These are phyloP conservation scores for Solanum commersonii DNA, from an alignment of 257 asterid genomes.

Conservation along the genomic window DNA sequence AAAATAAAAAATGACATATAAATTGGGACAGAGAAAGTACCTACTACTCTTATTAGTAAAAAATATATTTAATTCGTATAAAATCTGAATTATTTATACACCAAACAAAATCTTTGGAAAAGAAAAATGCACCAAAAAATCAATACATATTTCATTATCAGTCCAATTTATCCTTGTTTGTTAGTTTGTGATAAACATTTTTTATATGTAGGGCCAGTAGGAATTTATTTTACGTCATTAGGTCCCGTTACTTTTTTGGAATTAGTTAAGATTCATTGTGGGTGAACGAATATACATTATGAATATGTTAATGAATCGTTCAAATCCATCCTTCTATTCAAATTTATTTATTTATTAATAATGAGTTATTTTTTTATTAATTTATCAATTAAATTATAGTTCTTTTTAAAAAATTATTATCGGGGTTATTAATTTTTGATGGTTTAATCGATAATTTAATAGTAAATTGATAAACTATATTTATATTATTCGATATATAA, in stretches of 20 bases:
- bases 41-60: background rate
- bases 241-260: background rate
- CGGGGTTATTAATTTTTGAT: fast-evolving
- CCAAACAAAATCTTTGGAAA: background rate
- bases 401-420: no score
- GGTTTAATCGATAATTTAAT: fast-evolving
- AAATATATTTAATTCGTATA: background rate
- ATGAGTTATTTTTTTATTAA: no score
- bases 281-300: background rate
- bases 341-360: no score
- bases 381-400: no score
- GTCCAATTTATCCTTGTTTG: background rate
- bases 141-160: background rate
- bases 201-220: background rate
- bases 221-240: background rate
- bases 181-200: background rate
- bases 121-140: background rate
- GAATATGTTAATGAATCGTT: background rate
- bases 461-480: background rate
- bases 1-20: no score
- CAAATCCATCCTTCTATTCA: background rate
- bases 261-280: background rate
- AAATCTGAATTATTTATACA: background rate
- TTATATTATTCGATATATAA: no score
- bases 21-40: no score